These are phyloP conservation scores for Wallacemonas rigidus DNA, from an alignment of 208 protist genomes.

Conservation along the genomic window DNA sequence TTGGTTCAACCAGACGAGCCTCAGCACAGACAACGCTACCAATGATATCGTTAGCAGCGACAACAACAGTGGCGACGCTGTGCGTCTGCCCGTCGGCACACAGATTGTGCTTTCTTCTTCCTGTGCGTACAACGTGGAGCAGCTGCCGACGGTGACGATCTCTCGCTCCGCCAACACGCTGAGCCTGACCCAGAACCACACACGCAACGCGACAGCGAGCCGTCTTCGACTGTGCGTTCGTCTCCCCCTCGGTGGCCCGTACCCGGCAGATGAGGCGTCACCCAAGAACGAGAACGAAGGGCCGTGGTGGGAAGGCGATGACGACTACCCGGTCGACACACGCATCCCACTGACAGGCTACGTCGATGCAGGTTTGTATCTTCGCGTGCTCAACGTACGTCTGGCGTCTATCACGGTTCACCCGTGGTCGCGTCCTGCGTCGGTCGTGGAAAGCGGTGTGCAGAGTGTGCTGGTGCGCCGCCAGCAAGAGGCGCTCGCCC, in stretches of 20 bases:
- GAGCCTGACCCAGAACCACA: conserved; percentile 48
- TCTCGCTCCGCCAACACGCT: conserved; percentile 30
- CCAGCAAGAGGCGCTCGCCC: conserved; percentile 42
- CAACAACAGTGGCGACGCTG: background rate
- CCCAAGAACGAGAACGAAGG: conserved; percentile 11
- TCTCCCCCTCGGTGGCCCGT: conserved; percentile 1
- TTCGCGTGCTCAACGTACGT: conserved; percentile 51
- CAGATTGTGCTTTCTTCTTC: conserved; percentile 52
- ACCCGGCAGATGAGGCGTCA: background rate
- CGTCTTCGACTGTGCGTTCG: conserved; percentile 50
- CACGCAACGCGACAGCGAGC: conserved; percentile 21
- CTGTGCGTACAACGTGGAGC: conserved; percentile 49
- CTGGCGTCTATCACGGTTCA: conserved; percentile 53
- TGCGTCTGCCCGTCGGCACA: conserved; percentile 33
- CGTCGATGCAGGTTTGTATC: conserved; percentile 48
- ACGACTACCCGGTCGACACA: conserved; percentile 10
- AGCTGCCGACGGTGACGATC: conserved; percentile 45
- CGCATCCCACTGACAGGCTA: conserved; percentile 25
- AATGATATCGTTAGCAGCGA: conserved; percentile 2
- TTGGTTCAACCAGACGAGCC: background rate
- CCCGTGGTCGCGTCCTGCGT: conserved; percentile 25
- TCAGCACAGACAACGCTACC: background rate
- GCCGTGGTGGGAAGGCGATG: conserved; percentile 20
- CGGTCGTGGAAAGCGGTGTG: conserved; percentile 37
- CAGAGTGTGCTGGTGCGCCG: conserved; percentile 59